Evolutionary conservation across 2,329 filamentous ascomycete genomes (phyloP).

Genomic region (Mollisiaceae sp.): DNA sequence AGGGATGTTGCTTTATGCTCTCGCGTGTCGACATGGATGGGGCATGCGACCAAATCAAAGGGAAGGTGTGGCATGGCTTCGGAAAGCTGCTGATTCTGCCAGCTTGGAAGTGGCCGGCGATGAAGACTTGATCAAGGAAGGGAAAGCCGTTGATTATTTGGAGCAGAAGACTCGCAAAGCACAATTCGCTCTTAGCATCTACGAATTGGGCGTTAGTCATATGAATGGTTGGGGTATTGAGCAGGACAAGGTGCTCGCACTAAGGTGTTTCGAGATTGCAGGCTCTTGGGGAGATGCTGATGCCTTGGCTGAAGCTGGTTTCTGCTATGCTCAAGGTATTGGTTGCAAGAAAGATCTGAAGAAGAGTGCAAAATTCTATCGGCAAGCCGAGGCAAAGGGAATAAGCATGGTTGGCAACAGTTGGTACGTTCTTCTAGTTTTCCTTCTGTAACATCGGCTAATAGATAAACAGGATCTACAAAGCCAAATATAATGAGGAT

Average conservation of each 20-base stretch:
- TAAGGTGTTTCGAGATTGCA: constrained; percentile 96
- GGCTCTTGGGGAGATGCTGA: constrained; percentile 95
- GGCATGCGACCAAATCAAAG: constrained; percentile 91
- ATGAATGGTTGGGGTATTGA: constrained; percentile 98
- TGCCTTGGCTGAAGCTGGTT: constrained; percentile 91
- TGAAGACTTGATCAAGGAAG: constrained; percentile 67
- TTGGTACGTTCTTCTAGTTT: constrained; percentile 69
- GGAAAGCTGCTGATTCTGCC: constrained; percentile 86
- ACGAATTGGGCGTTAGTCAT: constrained; percentile 94
- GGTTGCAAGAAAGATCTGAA: constrained; percentile 96
- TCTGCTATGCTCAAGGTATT: constrained; percentile 92
- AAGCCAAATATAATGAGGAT: constrained; percentile 85
- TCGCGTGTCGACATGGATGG: constrained; percentile 96
- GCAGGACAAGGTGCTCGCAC: constrained; percentile 84
- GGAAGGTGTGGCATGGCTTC: constrained; percentile 90
- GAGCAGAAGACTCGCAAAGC: constrained; percentile 85
- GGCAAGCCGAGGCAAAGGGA: constrained; percentile 87
- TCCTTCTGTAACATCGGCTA: background rate
- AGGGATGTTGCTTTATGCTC: constrained; percentile 93
- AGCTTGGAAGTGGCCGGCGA: constrained; percentile 84
- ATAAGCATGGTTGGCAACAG: constrained; percentile 98
- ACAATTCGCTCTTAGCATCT: constrained; percentile 93
- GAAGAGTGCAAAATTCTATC: constrained; percentile 90
- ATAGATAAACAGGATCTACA: constrained; percentile 78
- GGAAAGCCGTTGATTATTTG: constrained; percentile 66